A percentile compares a stretch with the other conserved stretches of the same genome.
phyloP scores from a whole-genome alignment of 495 filamentous ascomycete genomes.

The Hypoxylon fuscum region DNA sequence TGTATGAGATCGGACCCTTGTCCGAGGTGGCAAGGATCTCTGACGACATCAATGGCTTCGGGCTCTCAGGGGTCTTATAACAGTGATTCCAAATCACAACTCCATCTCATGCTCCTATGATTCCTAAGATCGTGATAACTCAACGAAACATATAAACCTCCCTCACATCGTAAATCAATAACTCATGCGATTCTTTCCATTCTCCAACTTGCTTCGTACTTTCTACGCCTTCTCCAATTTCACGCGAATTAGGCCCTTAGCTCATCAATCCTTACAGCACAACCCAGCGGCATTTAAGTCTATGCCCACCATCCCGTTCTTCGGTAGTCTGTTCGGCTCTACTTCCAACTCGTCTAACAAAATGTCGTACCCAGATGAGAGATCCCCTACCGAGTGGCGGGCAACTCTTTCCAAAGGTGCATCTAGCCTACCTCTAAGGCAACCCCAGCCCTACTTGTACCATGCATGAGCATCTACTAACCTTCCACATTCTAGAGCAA shows the following conservation, averaged over 20 bases:
- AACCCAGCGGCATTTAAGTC: constrained; percentile 53
- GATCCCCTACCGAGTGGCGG: constrained; percentile 85
- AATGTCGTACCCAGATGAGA: constrained; percentile 84
- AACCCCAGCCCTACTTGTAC: not conserved
- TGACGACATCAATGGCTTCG: constrained; percentile 26
- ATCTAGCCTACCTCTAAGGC: constrained; percentile 12
- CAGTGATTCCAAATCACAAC: constrained; percentile 35
- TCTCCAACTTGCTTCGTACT: constrained; percentile 62
- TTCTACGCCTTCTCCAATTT: constrained; percentile 52
- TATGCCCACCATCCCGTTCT: constrained; percentile 78
- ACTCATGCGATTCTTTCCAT: constrained; percentile 65
- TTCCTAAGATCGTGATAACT: constrained; percentile 9
- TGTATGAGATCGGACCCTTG: too few species aligned
- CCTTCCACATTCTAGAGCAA: constrained; percentile 69
- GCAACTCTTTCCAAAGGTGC: constrained; percentile 80
- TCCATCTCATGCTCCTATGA: constrained; percentile 1
- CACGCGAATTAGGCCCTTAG: constrained; percentile 40
- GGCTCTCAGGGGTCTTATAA: constrained; percentile 18
- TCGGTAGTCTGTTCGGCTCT: constrained; percentile 78
- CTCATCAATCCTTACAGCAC: constrained; percentile 11
- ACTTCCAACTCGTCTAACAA: constrained; percentile 54
- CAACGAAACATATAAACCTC: not conserved
- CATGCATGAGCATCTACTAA: constrained; percentile 17
- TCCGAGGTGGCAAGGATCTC: constrained; percentile 11
- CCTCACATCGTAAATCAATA: not conserved